phyloP scores from a whole-genome alignment of 768 basidiomycete species.

The Hericium alpestre region DNA sequence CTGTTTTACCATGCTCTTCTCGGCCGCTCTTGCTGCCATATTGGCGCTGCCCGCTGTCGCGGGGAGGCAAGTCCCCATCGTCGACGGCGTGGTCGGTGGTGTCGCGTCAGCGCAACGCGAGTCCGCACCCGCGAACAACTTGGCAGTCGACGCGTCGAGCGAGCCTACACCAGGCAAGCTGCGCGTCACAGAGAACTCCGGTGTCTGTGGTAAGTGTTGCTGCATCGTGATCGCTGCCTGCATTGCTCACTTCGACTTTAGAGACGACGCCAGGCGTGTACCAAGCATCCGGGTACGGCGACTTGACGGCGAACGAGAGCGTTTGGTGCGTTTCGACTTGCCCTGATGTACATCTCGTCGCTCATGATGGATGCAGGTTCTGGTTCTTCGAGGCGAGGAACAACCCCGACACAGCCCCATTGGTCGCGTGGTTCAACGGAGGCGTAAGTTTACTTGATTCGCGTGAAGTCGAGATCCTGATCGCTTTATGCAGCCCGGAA shows the following conservation, averaged over 20 bases:
- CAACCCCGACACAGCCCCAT: conserved; percentile 49
- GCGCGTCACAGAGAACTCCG: conserved; percentile 49
- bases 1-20: conserved; percentile 14
- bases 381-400: conserved; percentile 63
- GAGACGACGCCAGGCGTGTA: conserved; percentile 54
- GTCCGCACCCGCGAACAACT: neutral
- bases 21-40: conserved; percentile 7
- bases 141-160: neutral
- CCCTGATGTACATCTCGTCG: neutral
- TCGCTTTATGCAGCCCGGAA: conserved; percentile 21
- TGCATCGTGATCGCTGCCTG: neutral
- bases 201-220: conserved; percentile 38
- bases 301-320: conserved; percentile 45
- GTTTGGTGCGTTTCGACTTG: conserved; percentile 31
- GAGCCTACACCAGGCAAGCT: conserved; percentile 34
- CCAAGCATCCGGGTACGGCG: conserved; percentile 56
- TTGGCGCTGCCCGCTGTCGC: conserved; percentile 12
- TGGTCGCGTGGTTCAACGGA: conserved; percentile 60
- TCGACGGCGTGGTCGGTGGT: conserved; percentile 43
- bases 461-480: neutral
- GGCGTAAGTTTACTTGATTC: conserved; percentile 18
- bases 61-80: conserved; percentile 34
- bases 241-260: neutral
- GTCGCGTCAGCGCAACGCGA: conserved; percentile 13
- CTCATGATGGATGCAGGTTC: conserved; percentile 31